These are phyloP conservation scores for Sanghuangporus sanghuang DNA, from an alignment of 1,284 basidiomycete genomes.

Conservation along the genomic window DNA sequence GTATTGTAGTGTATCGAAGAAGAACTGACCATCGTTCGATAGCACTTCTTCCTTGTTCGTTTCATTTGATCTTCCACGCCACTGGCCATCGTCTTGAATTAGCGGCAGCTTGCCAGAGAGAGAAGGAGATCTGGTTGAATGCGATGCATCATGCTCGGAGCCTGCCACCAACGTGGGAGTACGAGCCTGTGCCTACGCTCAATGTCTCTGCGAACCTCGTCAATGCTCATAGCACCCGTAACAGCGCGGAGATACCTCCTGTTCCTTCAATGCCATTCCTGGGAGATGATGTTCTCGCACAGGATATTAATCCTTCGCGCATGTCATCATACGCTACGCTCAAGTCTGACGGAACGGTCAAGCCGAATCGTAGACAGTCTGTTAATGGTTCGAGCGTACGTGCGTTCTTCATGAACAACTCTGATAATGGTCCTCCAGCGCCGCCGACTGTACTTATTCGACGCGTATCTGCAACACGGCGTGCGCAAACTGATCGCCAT, in stretches of 20 bases:
- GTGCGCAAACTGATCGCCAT: constrained; percentile 62
- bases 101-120: constrained; percentile 73
- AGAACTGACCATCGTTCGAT: constrained; percentile 14
- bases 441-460: constrained; percentile 60
- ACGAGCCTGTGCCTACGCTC: constrained; percentile 59
- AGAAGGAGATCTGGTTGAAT: constrained; percentile 81
- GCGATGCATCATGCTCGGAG: constrained; percentile 49
- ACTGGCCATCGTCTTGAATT: constrained; percentile 50
- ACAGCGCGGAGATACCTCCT: constrained; percentile 6
- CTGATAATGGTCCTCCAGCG: constrained; percentile 38
- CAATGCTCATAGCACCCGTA: neutral
- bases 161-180: constrained; percentile 40
- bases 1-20: constrained; percentile 8
- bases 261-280: constrained; percentile 9
- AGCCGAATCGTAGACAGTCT: constrained; percentile 10
- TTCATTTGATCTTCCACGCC: constrained; percentile 59
- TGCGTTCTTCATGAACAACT: constrained; percentile 14
- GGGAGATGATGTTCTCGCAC: neutral
- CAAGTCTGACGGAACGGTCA: constrained; percentile 7
- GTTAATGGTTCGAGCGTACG: constrained; percentile 14
- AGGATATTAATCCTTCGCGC: neutral
- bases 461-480: constrained; percentile 62
- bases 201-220: constrained; percentile 15
- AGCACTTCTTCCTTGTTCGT: constrained; percentile 77
- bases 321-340: constrained; percentile 7